Evolutionary conservation across 441 rosid species (phyloP).

Genomic region (Mallotus repandus): DNA sequence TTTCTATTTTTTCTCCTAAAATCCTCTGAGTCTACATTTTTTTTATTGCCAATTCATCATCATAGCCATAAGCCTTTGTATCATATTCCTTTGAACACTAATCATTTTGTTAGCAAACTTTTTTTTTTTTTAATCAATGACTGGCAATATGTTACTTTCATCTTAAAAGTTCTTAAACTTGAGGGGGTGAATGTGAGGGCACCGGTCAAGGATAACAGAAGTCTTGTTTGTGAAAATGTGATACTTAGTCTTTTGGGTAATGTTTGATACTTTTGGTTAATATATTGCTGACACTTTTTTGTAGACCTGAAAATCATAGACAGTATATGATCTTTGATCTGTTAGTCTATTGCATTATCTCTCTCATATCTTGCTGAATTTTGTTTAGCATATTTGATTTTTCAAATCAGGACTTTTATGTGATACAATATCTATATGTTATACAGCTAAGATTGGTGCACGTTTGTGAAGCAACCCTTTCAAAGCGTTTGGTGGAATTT

Average conservation of each 20-base stretch:
- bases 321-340: slow-evolving; percentile 5
- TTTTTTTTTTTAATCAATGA: not conserved
- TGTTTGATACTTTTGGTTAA: not conserved
- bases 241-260: not conserved
- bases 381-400: not conserved
- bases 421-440: slow-evolving; percentile 14
- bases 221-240: not conserved
- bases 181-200: not conserved
- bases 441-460: slow-evolving; percentile 65
- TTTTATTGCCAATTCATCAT: not conserved
- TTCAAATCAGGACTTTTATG: not conserved
- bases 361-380: not conserved
- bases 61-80: not conserved
- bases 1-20: not conserved
- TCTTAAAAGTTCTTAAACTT: not conserved
- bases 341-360: not conserved
- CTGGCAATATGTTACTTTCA: not conserved
- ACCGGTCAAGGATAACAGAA: not conserved
- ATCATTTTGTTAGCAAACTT: not conserved
- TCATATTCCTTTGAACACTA: not conserved
- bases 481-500: slow-evolving; percentile 80
- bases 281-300: not conserved
- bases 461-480: slow-evolving; percentile 82
- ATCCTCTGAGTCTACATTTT: too few relatives aligned
- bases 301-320: not conserved